These are phyloP conservation scores for Prunus kanzakura DNA, from an alignment of 306 rosid genomes.

Conservation along the genomic window DNA sequence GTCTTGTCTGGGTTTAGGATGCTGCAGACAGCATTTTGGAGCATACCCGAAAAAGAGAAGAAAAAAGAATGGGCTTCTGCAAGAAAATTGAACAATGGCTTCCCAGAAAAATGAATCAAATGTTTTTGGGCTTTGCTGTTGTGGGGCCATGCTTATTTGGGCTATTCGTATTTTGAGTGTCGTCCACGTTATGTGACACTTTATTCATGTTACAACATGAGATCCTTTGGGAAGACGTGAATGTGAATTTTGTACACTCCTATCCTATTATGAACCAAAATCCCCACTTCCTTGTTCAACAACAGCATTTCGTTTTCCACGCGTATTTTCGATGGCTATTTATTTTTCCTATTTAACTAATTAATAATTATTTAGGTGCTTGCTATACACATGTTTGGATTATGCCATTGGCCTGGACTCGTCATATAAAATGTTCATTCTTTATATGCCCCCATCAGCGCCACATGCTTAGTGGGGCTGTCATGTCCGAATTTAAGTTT, in stretches of 20 bases:
- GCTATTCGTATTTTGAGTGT: fast-evolving
- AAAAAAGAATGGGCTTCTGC: background rate
- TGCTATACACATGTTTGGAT: background rate
- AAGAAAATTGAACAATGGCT: background rate
- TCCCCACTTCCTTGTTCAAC: no score
- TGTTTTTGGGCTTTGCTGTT: background rate
- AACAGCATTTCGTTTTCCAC: no score
- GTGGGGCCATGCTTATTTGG: background rate
- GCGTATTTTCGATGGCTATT: background rate
- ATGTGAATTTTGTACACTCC: no score
- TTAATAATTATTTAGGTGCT: background rate
- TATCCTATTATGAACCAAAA: no score
- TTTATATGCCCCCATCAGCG: background rate
- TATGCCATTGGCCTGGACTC: background rate
- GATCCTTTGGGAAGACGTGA: no score
- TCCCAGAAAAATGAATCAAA: background rate
- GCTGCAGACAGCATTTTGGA: no score
- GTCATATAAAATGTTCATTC: background rate
- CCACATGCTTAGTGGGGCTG: background rate
- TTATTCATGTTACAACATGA: no score
- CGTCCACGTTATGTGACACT: no score
- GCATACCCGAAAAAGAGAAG: background rate
- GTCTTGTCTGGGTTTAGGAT: no score
- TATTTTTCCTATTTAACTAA: background rate
- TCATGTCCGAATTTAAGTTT: no score